Conservation (phyloP, 352 stramenopile genomes). For the Phytophthora citricola region DNA sequence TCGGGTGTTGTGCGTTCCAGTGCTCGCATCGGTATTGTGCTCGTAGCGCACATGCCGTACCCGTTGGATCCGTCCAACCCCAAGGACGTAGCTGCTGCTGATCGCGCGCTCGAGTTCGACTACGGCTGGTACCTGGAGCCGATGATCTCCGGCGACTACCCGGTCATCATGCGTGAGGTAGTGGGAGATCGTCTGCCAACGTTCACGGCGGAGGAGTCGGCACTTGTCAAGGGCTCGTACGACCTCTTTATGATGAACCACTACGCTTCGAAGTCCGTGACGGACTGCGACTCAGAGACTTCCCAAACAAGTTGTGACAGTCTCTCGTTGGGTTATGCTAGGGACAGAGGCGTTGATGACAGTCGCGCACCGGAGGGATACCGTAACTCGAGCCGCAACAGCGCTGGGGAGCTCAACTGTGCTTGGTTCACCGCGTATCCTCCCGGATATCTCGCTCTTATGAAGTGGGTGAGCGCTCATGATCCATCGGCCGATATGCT, state of each 20-base stretch:
- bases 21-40: no score
- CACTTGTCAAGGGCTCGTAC: neutral
- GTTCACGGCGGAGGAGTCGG: neutral
- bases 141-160: neutral
- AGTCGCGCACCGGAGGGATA: slow-evolving; percentile 6
- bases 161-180: neutral
- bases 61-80: neutral
- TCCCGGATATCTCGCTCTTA: slow-evolving; percentile 45
- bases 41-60: neutral
- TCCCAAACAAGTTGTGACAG: slow-evolving; percentile 38
- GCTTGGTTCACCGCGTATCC: slow-evolving; percentile 52
- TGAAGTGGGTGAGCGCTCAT: no score
- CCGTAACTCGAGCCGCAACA: slow-evolving; percentile 7
- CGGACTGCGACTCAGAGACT: slow-evolving; percentile 31
- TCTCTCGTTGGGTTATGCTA: slow-evolving; percentile 42
- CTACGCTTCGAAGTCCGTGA: neutral
- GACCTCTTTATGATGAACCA: neutral
- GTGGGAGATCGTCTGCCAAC: neutral
- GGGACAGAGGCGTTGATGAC: slow-evolving; percentile 53
- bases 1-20: no score
- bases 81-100: neutral
- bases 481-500: slow-evolving; percentile 37
- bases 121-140: neutral
- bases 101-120: neutral
- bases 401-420: slow-evolving; percentile 30